These are phyloP conservation scores for Neofusicoccum cordaticola DNA, from an alignment of 2,329 filamentous ascomycete species.

Conservation along the genomic window DNA sequence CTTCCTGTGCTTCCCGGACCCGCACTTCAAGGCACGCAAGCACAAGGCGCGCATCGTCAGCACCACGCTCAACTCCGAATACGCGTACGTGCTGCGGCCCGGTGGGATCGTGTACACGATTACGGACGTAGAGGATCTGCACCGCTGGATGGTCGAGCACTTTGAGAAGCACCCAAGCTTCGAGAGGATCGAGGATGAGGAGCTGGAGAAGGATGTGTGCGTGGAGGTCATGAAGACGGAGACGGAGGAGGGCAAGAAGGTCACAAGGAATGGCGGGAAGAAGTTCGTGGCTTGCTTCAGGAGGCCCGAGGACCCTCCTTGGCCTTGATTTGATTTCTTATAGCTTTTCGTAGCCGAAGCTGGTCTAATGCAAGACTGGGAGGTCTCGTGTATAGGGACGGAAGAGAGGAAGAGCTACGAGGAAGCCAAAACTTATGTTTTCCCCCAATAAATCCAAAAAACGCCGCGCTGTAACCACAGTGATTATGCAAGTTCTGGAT, in stretches of 20 bases:
- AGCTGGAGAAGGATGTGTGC: constrained; percentile 67
- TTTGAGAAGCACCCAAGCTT: constrained; percentile 77
- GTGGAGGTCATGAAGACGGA: constrained; percentile 73
- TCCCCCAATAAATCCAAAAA: constrained; percentile 17
- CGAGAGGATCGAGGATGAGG: constrained; percentile 67
- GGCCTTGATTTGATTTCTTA: constrained; percentile 48
- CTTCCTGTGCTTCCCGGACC: constrained; percentile 97
- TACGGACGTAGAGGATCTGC: constrained; percentile 92
- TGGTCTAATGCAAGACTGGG: not conserved
- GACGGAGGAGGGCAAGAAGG: constrained; percentile 98
- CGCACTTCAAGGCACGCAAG: constrained; percentile 95
- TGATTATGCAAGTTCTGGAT: constrained; percentile 11
- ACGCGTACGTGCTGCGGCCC: constrained; percentile 79
- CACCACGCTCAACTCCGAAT: constrained; percentile 83
- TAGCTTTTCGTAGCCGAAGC: not conserved
- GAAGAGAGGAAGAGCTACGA: constrained; percentile 9
- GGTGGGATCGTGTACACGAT: constrained; percentile 93
- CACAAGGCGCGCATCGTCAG: constrained; percentile 96
- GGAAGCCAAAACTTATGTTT: not conserved
- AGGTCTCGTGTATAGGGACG: constrained; percentile 7
- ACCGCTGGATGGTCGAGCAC: constrained; percentile 89
- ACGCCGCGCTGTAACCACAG: constrained; percentile 30
- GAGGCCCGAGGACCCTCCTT: constrained; percentile 74
- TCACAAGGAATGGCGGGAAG: constrained; percentile 80
- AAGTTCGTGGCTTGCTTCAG: constrained; percentile 91